phyloP scores from a whole-genome alignment of 495 filamentous ascomycete species.

The Xylaria palmicola region DNA sequence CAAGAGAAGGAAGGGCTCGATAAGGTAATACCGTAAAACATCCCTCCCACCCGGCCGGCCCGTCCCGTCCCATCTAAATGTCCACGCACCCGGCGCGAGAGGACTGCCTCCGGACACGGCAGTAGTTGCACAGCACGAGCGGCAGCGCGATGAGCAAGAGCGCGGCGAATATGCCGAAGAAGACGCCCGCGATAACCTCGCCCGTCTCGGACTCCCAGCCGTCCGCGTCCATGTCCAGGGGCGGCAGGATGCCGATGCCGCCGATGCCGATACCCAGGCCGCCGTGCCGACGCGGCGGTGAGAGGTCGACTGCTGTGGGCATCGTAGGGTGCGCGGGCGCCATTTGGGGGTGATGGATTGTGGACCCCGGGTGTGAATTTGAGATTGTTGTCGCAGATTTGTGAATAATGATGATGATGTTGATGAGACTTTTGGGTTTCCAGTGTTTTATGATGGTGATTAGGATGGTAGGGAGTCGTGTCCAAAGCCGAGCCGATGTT shows the following conservation, averaged over 20 bases:
- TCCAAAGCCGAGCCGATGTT: too few species aligned
- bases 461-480: too few species aligned
- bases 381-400: too few species aligned
- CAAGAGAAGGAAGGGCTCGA: too few species aligned
- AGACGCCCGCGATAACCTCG: constrained; percentile 1
- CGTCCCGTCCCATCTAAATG: neutral
- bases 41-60: neutral
- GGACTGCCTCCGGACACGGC: neutral
- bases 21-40: neutral
- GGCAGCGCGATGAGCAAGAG: constrained; percentile 5
- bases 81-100: neutral
- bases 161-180: constrained; percentile 8
- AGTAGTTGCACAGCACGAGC: constrained; percentile 6
- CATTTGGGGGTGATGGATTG: too few species aligned
- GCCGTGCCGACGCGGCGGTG: neutral
- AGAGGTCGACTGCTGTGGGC: neutral
- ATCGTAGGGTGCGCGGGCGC: neutral
- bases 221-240: neutral
- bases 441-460: too few species aligned
- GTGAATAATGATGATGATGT: too few species aligned
- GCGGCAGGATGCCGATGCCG: neutral
- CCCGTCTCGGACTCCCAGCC: neutral
- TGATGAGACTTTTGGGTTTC: too few species aligned
- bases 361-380: too few species aligned
- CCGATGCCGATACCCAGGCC: neutral